A percentile compares a stretch with the other conserved stretches of the same genome.
Evolutionary conservation across 345 rosid genomes (phyloP).

Genomic region (Stellera chamaejasme): DNA sequence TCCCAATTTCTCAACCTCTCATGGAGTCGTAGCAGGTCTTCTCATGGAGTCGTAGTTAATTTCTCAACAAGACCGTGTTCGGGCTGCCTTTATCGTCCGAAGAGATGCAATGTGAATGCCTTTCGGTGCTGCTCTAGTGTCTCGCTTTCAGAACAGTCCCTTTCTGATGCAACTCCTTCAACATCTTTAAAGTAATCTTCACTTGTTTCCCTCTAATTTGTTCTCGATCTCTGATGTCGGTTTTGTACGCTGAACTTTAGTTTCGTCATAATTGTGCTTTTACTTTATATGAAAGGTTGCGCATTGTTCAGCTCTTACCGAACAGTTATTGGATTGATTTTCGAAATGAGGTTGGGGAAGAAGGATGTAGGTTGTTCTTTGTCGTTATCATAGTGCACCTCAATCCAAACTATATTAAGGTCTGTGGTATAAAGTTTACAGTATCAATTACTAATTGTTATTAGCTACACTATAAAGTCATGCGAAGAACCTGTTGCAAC

Average conservation of each 20-base stretch:
- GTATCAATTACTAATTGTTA: too few relatives aligned
- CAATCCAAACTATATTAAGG: too few relatives aligned
- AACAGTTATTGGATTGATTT: too few relatives aligned
- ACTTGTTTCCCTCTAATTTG: background rate
- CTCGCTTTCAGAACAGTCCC: constrained; percentile 28
- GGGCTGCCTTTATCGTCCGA: constrained; percentile 3
- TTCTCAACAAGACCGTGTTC: constrained; percentile 9
- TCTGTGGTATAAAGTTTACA: too few relatives aligned
- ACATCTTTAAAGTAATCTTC: constrained; percentile 27
- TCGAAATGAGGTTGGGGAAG: background rate
- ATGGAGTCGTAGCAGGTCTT: constrained; percentile 16
- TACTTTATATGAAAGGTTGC: too few relatives aligned
- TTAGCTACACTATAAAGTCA: too few relatives aligned
- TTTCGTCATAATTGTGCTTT: too few relatives aligned
- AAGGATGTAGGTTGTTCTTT: background rate
- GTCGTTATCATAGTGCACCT: too few relatives aligned
- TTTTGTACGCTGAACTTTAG: too few relatives aligned
- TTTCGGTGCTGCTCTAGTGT: constrained; percentile 39
- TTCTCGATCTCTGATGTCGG: too few relatives aligned
- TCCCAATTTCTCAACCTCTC: constrained; percentile 38
- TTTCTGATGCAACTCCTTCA: constrained; percentile 24
- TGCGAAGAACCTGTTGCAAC: too few relatives aligned
- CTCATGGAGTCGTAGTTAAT: constrained; percentile 14
- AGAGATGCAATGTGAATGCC: constrained; percentile 7
- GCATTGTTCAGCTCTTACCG: too few relatives aligned